Base-by-base conservation (phyloP, 1,284 basidiomycete species). In the Apiotrichum sp. region DNA sequence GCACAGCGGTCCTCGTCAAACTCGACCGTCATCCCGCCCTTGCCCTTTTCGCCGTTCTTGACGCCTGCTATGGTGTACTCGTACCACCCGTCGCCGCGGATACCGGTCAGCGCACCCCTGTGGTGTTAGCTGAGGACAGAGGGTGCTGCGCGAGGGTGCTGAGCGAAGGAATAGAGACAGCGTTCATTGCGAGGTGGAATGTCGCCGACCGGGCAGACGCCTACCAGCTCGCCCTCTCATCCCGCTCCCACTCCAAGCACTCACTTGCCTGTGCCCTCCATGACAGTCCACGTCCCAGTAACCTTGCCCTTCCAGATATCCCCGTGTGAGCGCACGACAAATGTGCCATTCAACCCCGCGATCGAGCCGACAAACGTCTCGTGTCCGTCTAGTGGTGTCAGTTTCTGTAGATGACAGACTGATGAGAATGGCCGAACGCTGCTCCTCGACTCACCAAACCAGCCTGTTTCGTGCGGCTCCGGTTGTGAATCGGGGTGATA, bases 1-100 rank as follows among this genome's bases (percentile, higher is more conserved):
- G 36, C 36, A 38, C 7, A n/a, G 35, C 38, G 22, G 47, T 48
- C 47, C 35, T 48, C 47, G 35, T 48, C 47, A 48, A 48, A 48
- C 22, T 48, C 47, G 34, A 48, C 16, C n/a, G 14, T 31, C 35
- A 48, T 36, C 4, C 35, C 47, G 8, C 47, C 47, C 14, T 48
- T 48, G 16, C 47, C 47, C 7, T 31, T 22, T 8, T 8, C 35
- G 10, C 34, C 22, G 7, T 4, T 9, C n/a, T 2, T 3, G 1
- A n/a, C 47, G 35, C 22, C 35, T 4, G 5, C 33, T n/a, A 39
- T 6, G 9, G 5, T 29, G 47, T 48, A 48, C 4, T 39, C 35
- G 36, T 39, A 48, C 47, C 47, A 48, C 2, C 47, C 47, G 13
- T 7, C 8, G 22, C 47, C 47, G 9, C 47, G 47, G 35, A 48